Conservation (phyloP, 2,329 filamentous ascomycete genomes). For the Diplocarpon rosae region DNA sequence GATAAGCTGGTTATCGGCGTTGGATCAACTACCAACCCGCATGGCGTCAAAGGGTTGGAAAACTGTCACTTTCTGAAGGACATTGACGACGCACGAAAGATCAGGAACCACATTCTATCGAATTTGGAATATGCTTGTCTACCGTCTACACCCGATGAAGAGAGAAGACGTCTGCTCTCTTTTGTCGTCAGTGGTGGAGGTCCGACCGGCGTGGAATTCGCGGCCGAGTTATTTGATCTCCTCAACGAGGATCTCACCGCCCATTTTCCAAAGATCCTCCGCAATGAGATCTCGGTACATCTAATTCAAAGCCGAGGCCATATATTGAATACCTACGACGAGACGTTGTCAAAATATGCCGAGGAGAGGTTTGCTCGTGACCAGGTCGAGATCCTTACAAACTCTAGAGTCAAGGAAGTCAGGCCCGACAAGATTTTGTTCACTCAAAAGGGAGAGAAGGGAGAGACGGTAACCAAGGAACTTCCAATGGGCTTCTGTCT, state of each 20-base stretch:
- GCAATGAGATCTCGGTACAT: slow-evolving; percentile 96
- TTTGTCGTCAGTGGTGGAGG: slow-evolving; percentile 96
- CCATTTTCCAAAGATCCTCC: slow-evolving; percentile 78
- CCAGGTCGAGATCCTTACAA: slow-evolving; percentile 82
- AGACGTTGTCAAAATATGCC: slow-evolving; percentile 83
- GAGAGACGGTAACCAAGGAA: slow-evolving; percentile 73
- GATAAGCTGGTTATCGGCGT: slow-evolving; percentile 93
- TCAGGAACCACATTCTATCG: slow-evolving; percentile 76
- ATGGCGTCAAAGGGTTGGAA: slow-evolving; percentile 90
- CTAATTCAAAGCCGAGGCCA: slow-evolving; percentile 90
- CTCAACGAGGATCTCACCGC: slow-evolving; percentile 84
- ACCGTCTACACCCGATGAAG: slow-evolving; percentile 83
- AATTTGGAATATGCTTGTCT: slow-evolving; percentile 87
- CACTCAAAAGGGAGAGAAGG: slow-evolving; percentile 66
- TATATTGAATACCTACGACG: slow-evolving; percentile 97
- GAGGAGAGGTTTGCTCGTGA: slow-evolving; percentile 87
- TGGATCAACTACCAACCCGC: slow-evolving; percentile 84
- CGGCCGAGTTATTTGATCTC: slow-evolving; percentile 90
- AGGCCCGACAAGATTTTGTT: slow-evolving; percentile 75
- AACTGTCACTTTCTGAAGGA: slow-evolving; percentile 93
- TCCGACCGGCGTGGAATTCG: slow-evolving; percentile 94
- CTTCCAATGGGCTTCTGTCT: slow-evolving; percentile 92
- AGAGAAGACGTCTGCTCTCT: slow-evolving; percentile 76
- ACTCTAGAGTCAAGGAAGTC: slow-evolving; percentile 87
- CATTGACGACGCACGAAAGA: slow-evolving; percentile 80